phyloP scores from a whole-genome alignment of 75 land plant species.

The Cunninghamia lanceolata region DNA sequence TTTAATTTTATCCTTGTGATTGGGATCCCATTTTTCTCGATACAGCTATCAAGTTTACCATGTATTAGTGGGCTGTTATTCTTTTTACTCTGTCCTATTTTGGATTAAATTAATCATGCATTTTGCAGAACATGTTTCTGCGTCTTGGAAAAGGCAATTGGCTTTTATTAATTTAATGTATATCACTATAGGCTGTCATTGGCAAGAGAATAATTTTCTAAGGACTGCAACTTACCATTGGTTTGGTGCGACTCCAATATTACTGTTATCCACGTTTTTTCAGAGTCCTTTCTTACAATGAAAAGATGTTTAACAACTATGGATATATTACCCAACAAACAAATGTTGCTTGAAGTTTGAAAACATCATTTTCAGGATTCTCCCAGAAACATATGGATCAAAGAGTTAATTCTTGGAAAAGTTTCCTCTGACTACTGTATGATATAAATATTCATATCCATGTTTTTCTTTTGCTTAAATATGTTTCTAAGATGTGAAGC shows the following conservation, averaged over 20 bases:
- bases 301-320: neutral
- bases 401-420: neutral
- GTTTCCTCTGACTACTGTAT: neutral
- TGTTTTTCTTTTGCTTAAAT: neutral
- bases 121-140: neutral
- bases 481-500: constrained; percentile 6
- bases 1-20: neutral
- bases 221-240: neutral
- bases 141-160: neutral
- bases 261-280: neutral
- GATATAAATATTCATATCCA: too few species aligned
- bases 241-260: neutral
- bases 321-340: neutral
- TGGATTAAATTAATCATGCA: neutral
- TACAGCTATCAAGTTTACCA: neutral
- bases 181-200: neutral
- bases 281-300: neutral
- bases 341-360: neutral
- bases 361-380: neutral
- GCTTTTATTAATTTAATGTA: neutral
- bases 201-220: neutral
- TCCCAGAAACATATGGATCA: neutral
- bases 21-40: neutral
- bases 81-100: neutral
- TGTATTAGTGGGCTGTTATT: neutral